Conservation (phyloP, 2,329 filamentous ascomycete species). For the Nothophaeocryptopus gaeumannii region DNA sequence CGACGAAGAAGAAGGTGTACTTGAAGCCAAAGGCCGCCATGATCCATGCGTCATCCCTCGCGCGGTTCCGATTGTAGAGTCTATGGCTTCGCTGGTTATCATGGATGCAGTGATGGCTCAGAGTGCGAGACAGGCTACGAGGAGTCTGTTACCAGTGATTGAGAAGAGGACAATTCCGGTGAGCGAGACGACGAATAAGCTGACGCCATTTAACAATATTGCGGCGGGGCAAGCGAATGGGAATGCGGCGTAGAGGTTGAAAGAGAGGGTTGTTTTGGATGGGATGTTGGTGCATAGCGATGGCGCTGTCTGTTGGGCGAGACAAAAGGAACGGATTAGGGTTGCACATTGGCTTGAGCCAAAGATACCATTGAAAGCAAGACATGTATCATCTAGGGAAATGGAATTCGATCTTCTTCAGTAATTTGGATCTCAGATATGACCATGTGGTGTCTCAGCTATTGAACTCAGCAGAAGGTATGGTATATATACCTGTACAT, state of each 20-base stretch:
- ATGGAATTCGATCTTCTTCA: too few relatives aligned
- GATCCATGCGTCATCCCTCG: conserved; percentile 90
- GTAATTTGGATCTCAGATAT: too few relatives aligned
- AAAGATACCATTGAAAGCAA: too few relatives aligned
- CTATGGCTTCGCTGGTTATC: conserved; percentile 83
- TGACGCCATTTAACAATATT: conserved; percentile 10
- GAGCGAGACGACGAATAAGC: conserved; percentile 23
- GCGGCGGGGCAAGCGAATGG: conserved; percentile 14
- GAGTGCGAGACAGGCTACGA: conserved; percentile 58
- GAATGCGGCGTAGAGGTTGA: conserved; percentile 7
- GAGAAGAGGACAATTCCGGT: conserved; percentile 24
- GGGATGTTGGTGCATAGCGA: too few relatives aligned
- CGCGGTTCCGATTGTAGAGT: conserved; percentile 82
- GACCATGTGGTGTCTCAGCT: too few relatives aligned
- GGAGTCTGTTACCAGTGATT: conserved; percentile 46
- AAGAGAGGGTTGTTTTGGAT: too few relatives aligned
- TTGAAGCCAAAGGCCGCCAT: conserved; percentile 90
- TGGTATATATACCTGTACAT: too few relatives aligned
- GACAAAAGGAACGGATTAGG: too few relatives aligned
- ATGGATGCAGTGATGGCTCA: conserved; percentile 87
- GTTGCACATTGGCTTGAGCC: too few relatives aligned
- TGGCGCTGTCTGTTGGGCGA: too few relatives aligned
- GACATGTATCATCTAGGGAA: too few relatives aligned
- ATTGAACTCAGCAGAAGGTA: too few relatives aligned
- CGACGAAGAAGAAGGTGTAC: conserved; percentile 68